Base-by-base conservation (phyloP, 1,139 yeast genomes). In the Geotrichum bryndzae region DNA sequence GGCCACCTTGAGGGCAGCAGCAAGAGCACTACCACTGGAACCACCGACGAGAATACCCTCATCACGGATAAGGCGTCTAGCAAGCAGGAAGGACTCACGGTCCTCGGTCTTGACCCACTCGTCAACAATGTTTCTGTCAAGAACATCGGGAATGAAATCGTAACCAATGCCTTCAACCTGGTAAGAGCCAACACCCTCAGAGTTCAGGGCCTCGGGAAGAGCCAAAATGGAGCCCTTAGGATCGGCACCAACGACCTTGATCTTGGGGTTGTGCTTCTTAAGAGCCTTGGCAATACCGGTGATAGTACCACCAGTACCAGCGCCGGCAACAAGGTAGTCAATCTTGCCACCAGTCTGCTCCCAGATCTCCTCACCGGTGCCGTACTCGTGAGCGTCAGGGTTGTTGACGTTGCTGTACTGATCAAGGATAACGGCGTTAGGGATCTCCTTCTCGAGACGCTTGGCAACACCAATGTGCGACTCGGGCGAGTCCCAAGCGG, bases 401-500 rank as follows among this genome's bases (percentile, higher is more conserved):
- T 90, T 90, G 74, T 87, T 87, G 67, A 78, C 81, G 75, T 90
- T 90, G 61, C 84, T 82, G 76, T 90, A 90, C 76, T 90, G 96
- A 73, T 90, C 96, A 70, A 90, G 82, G 68, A 90, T 89, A 59
- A 89, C 88, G 23, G 96, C 88, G 72, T 89, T 88, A 63, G 95
- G 94, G 68, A 90, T 88, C 74, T 90, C 96, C 75, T 84, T 84
- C 73, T 89, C 91, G 71, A 90, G 80, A 68, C 86, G 86, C 73
- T 80, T 84, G 61, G 96, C 96, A 54, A 90, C 96, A 67, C 96
- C 96, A 73, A 90, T 89, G 72, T 90, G 96, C 51, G 94, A 86
- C 76, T 90, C 96, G 57, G 96, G 96, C 57, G 96, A 83, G 72
- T 90, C 96, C 90, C 92, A 90, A 1, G 96, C 96, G 53, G 96